phyloP scores from a whole-genome alignment of 345 rosid species.

The Salix exigua region DNA sequence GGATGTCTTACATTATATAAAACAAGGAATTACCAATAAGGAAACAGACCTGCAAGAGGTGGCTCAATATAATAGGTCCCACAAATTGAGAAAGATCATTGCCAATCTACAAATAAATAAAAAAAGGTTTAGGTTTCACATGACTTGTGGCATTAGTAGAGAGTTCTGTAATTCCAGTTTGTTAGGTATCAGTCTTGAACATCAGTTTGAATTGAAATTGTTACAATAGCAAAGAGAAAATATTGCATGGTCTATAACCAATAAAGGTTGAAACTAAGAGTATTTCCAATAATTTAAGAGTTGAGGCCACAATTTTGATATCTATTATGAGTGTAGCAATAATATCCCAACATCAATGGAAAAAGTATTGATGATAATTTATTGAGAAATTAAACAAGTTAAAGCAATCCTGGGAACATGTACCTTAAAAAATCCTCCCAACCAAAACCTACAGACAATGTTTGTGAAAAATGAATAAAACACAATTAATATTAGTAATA shows the following conservation, averaged over 20 bases:
- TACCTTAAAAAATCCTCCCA: slow-evolving; percentile 91
- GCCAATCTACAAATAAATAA: slow-evolving; percentile 42
- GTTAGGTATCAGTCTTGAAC: background rate
- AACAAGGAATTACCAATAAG: background rate
- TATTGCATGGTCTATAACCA: background rate
- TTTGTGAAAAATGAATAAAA: slow-evolving; percentile 3
- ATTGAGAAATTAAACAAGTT: background rate
- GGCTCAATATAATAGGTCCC: slow-evolving; percentile 28
- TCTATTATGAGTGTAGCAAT: background rate
- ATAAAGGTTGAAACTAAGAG: background rate
- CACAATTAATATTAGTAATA: background rate
- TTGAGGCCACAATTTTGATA: background rate
- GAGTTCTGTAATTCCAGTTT: slow-evolving; percentile 10
- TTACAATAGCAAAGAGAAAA: background rate
- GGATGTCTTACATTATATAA: background rate
- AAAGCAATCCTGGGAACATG: slow-evolving; percentile 1
- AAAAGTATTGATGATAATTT: background rate
- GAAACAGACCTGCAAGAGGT: slow-evolving; percentile 23
- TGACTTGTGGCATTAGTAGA: background rate
- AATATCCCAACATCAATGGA: background rate
- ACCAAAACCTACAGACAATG: slow-evolving; percentile 67
- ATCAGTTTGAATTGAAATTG: background rate
- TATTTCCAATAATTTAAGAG: background rate
- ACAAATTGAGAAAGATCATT: slow-evolving; percentile 30
- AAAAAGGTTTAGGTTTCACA: slow-evolving; percentile 19